phyloP scores from a whole-genome alignment of 176 grass and related monocot genomes.

The Aechmea fasciata region DNA sequence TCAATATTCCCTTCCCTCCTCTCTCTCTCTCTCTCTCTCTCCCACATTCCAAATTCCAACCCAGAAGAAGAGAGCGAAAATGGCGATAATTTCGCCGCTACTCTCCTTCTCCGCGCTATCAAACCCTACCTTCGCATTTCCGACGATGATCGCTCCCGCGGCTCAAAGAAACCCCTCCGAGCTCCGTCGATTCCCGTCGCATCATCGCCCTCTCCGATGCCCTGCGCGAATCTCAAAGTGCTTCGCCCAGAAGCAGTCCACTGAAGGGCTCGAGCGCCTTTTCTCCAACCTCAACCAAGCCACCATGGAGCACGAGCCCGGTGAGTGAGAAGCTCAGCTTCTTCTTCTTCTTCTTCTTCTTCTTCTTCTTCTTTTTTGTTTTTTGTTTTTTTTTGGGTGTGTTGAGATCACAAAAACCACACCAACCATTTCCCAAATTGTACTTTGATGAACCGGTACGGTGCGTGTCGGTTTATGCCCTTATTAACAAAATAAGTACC shows the following conservation, averaged over 20 bases:
- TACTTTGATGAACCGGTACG: too few species aligned
- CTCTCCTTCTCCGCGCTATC: constrained; percentile 13
- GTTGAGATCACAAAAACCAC: too few species aligned
- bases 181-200: background rate
- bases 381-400: too few species aligned
- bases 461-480: too few species aligned
- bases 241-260: constrained; percentile 29
- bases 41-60: too few species aligned
- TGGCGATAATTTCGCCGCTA: constrained; percentile 26
- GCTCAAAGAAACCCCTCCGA: background rate
- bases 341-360: too few species aligned
- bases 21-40: too few species aligned
- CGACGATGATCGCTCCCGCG: background rate
- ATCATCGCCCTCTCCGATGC: background rate
- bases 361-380: too few species aligned
- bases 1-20: too few species aligned
- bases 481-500: too few species aligned
- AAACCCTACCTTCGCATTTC: background rate
- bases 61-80: background rate
- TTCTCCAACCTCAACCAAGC: constrained; percentile 89
- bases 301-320: constrained; percentile 82
- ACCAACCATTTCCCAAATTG: too few species aligned
- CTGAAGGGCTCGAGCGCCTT: constrained; percentile 48
- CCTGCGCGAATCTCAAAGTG: constrained; percentile 21
- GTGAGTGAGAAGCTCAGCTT: constrained; percentile 29